A percentile compares a stretch with the other conserved stretches of the same genome.
These are phyloP conservation scores for Sechiopsis laciniata DNA, from an alignment of 306 rosid genomes.

Conservation along the genomic window DNA sequence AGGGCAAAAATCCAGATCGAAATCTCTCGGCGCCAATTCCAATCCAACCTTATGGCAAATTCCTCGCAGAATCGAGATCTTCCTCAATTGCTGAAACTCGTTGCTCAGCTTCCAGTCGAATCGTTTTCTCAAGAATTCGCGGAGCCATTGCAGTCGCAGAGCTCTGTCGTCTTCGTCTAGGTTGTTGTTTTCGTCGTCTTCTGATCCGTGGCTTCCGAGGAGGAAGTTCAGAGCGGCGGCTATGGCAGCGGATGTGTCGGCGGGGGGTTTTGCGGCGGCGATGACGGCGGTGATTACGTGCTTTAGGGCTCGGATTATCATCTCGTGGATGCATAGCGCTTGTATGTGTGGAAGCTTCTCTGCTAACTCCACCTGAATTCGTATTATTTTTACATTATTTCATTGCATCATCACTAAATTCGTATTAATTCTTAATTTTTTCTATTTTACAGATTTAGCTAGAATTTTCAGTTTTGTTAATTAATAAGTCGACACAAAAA, in stretches of 20 bases:
- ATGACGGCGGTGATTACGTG: slow-evolving; percentile 69
- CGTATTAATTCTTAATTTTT: too few species aligned
- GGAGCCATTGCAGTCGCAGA: slow-evolving; percentile 67
- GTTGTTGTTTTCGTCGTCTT: slow-evolving; percentile 39
- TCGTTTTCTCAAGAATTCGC: slow-evolving; percentile 42
- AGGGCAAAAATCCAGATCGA: slow-evolving; percentile 64
- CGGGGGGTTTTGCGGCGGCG: slow-evolving; percentile 46
- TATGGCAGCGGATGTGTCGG: slow-evolving; percentile 52
- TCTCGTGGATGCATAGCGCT: slow-evolving; percentile 94
- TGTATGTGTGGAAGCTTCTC: slow-evolving; percentile 91
- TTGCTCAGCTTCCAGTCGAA: slow-evolving; percentile 70
- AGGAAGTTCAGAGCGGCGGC: slow-evolving; percentile 68
- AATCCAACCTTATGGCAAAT: slow-evolving; percentile 87
- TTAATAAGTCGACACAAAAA: too few species aligned
- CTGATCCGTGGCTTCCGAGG: slow-evolving; percentile 48
- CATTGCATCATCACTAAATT: too few species aligned
- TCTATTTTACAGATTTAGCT: too few species aligned
- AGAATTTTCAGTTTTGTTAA: too few species aligned
- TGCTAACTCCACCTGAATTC: slow-evolving; percentile 73
- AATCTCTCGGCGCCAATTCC: slow-evolving; percentile 80
- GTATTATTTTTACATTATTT: background rate
- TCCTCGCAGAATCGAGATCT: slow-evolving; percentile 75
- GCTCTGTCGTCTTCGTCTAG: slow-evolving; percentile 34
- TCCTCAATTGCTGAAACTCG: slow-evolving; percentile 75
- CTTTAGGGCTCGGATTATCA: slow-evolving; percentile 92